phyloP scores from a whole-genome alignment of 257 asterid genomes.

The Mentha longifolia region DNA sequence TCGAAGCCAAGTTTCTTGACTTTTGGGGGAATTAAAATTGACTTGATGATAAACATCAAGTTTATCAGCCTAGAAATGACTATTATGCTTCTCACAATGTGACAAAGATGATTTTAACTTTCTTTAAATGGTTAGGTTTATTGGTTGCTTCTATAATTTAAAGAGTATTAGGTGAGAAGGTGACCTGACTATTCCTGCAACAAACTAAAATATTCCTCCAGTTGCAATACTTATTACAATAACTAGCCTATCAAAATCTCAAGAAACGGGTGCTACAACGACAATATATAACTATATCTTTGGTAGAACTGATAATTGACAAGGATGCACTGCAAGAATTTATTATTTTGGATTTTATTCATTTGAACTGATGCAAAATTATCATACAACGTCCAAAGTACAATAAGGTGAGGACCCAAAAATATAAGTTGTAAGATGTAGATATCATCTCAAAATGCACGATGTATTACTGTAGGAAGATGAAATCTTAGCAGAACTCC shows the following conservation, averaged over 20 bases:
- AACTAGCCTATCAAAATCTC: slow-evolving; percentile 3
- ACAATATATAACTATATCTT: too few species aligned
- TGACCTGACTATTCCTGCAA: neutral
- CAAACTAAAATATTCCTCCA: slow-evolving; percentile 12
- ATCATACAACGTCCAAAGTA: slow-evolving; percentile 24
- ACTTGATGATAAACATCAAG: slow-evolving; percentile 5
- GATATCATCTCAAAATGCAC: neutral
- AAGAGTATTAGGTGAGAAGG: slow-evolving; percentile 27
- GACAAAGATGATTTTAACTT: slow-evolving; percentile 6
- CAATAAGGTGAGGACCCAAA: neutral
- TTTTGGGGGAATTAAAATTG: slow-evolving; percentile 20
- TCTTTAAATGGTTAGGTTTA: neutral
- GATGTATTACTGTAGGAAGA: neutral
- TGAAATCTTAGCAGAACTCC: neutral
- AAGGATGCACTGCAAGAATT: slow-evolving; percentile 1
- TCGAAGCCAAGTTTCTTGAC: slow-evolving; percentile 15
- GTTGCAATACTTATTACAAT: slow-evolving; percentile 23
- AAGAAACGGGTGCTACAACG: neutral
- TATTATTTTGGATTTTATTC: slow-evolving; percentile 1
- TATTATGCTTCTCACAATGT: slow-evolving; percentile 5
- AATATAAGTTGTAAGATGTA: neutral
- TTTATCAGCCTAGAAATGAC: neutral
- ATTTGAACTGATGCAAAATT: slow-evolving; percentile 9
- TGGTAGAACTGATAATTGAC: slow-evolving; percentile 5
- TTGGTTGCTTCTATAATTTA: slow-evolving; percentile 18